Conservation (phyloP, 306 rosid genomes). For the Fagus crenata region DNA sequence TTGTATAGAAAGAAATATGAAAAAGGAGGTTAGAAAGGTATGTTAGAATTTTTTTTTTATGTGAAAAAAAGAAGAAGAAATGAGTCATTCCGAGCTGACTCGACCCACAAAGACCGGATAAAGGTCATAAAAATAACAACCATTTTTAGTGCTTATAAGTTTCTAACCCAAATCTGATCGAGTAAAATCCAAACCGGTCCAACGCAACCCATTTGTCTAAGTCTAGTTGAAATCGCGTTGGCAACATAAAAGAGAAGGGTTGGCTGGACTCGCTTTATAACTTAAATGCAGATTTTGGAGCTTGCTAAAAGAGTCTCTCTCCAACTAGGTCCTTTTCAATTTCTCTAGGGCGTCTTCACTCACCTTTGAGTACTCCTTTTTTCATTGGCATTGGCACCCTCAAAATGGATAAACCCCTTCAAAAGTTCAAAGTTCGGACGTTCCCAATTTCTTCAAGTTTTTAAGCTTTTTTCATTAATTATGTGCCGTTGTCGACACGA, state of each 20-base stretch:
- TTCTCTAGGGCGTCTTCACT: neutral
- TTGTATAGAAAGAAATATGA: too few species aligned
- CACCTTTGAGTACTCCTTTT: slow-evolving; percentile 14
- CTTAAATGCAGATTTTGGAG: slow-evolving; percentile 46
- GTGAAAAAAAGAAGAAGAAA: too few species aligned
- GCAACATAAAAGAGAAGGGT: neutral
- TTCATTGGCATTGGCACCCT: neutral
- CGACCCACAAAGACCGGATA: too few species aligned
- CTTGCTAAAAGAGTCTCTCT: slow-evolving; percentile 1
- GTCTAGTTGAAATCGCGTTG: neutral
- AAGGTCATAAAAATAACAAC: too few species aligned
- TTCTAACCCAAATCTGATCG: too few species aligned
- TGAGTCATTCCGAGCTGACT: too few species aligned
- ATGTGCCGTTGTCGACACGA: slow-evolving; percentile 23
- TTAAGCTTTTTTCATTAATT: neutral
- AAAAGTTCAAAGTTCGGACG: neutral
- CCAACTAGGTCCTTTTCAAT: neutral
- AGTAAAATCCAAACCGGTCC: too few species aligned
- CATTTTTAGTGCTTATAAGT: too few species aligned
- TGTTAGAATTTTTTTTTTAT: too few species aligned
- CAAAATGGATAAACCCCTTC: neutral
- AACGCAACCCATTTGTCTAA: too few species aligned
- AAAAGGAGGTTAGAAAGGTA: too few species aligned
- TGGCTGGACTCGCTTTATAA: slow-evolving; percentile 28
- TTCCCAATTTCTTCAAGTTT: neutral